phyloP scores from a whole-genome alignment of 306 rosid genomes.

The Prunus campanulata region DNA sequence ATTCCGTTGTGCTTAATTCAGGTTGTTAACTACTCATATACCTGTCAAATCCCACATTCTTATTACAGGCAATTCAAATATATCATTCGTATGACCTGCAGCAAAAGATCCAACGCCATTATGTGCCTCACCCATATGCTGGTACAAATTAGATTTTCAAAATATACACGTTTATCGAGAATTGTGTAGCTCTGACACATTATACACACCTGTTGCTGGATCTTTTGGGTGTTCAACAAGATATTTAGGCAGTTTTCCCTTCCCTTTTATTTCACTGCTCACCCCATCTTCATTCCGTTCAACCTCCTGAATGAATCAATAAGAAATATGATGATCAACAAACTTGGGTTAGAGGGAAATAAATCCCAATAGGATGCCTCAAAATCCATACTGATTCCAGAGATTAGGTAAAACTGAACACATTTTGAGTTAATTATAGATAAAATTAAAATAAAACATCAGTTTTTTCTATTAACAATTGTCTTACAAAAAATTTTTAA shows the following conservation, averaged over 20 bases:
- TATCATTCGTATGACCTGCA: background rate
- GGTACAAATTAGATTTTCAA: background rate
- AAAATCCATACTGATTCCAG: background rate
- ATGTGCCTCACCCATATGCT: background rate
- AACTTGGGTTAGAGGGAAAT: background rate
- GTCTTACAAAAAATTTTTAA: background rate
- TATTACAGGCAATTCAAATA: background rate
- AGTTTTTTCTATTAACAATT: no score
- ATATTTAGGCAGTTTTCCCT: background rate
- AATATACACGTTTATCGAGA: background rate
- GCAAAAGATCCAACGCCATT: background rate
- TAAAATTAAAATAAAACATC: background rate
- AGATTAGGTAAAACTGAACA: background rate
- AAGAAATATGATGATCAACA: background rate
- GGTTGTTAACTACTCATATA: conserved; percentile 1
- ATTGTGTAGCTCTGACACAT: background rate
- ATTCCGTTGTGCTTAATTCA: background rate
- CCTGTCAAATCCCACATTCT: background rate
- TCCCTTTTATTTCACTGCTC: background rate
- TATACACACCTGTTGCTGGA: conserved; percentile 8
- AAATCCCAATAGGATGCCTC: background rate
- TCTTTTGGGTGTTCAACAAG: background rate
- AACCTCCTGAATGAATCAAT: background rate
- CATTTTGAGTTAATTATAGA: background rate
- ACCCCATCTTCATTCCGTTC: background rate